Percentiles rank a stretch among this genome's conserved stretches.
Evolutionary conservation across 345 rosid genomes (phyloP).

Genomic region (Gossypium herbaceum): DNA sequence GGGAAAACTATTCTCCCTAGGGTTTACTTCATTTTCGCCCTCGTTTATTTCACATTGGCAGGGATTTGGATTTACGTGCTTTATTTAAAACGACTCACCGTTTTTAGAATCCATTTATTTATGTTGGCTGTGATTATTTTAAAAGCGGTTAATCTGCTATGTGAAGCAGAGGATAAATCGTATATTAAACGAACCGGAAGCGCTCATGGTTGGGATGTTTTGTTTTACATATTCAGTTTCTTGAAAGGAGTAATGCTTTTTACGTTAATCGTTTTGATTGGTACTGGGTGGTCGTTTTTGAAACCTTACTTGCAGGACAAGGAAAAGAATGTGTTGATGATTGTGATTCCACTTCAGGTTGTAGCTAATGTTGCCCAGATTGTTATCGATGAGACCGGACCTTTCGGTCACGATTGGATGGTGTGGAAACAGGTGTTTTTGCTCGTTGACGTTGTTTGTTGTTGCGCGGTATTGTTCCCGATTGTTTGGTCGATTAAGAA

Average conservation of each 20-base stretch:
- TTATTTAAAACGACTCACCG: conserved; percentile 69
- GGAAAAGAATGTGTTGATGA: conserved; percentile 92
- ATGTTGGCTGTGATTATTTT: conserved; percentile 79
- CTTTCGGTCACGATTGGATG: conserved; percentile 72
- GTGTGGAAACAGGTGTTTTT: conserved; percentile 88
- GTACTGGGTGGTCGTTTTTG: conserved; percentile 95
- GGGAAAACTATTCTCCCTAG: conserved; percentile 76
- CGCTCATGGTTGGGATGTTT: conserved; percentile 95
- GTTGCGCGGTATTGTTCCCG: conserved; percentile 91
- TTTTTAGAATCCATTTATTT: conserved; percentile 78
- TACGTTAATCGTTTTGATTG: conserved; percentile 88
- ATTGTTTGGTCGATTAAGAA: conserved; percentile 98
- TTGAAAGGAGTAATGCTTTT: conserved; percentile 84
- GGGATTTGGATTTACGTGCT: conserved; percentile 72
- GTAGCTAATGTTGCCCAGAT: conserved; percentile 92
- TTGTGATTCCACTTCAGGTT: conserved; percentile 93
- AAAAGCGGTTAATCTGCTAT: conserved; percentile 65
- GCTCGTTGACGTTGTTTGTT: conserved; percentile 89
- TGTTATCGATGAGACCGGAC: conserved; percentile 80
- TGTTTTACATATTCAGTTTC: conserved; percentile 91
- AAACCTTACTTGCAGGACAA: conserved; percentile 95
- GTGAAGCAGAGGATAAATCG: conserved; percentile 91
- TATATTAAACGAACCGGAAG: conserved; percentile 84
- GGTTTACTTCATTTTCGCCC: conserved; percentile 68
- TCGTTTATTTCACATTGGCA: conserved; percentile 58